phyloP scores from a whole-genome alignment of 2,329 filamentous ascomycete species.

The Ascosphaera apis region DNA sequence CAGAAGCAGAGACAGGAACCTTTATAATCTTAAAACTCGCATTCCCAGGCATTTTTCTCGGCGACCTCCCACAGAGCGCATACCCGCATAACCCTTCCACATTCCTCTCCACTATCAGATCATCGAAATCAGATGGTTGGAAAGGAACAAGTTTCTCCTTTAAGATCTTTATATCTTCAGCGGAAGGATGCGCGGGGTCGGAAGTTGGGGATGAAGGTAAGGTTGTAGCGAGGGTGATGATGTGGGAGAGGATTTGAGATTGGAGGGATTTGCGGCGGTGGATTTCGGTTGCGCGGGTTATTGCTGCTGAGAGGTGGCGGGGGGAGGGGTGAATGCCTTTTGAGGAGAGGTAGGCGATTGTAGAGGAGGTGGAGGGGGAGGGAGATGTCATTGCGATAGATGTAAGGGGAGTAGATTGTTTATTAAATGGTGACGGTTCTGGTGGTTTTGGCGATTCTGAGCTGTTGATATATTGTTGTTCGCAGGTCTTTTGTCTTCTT shows the following conservation, averaged over 20 bases:
- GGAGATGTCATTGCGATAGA: too few species aligned
- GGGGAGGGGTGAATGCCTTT: constrained; percentile 21
- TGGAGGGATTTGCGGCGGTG: constrained; percentile 65
- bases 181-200: constrained; percentile 28
- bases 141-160: constrained; percentile 46
- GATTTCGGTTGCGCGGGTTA: constrained; percentile 62
- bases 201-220: constrained; percentile 30
- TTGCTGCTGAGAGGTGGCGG: constrained; percentile 36
- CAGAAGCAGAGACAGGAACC: too few species aligned
- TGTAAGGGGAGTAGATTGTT: too few species aligned
- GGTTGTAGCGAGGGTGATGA: constrained; percentile 49
- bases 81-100: constrained; percentile 68
- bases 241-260: constrained; percentile 44
- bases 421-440: too few species aligned
- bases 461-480: too few species aligned
- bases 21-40: constrained; percentile 46
- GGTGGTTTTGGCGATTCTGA: too few species aligned
- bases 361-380: constrained; percentile 37
- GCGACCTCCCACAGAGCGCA: constrained; percentile 47
- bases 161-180: constrained; percentile 41
- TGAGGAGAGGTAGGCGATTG: constrained; percentile 18
- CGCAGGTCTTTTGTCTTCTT: too few species aligned
- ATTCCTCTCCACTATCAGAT: constrained; percentile 71
- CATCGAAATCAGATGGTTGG: constrained; percentile 73
- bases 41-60: constrained; percentile 30